Percentiles rank a stretch among this genome's conserved stretches.
phyloP scores from a whole-genome alignment of 257 asterid species.

The Solanum medicagineum region DNA sequence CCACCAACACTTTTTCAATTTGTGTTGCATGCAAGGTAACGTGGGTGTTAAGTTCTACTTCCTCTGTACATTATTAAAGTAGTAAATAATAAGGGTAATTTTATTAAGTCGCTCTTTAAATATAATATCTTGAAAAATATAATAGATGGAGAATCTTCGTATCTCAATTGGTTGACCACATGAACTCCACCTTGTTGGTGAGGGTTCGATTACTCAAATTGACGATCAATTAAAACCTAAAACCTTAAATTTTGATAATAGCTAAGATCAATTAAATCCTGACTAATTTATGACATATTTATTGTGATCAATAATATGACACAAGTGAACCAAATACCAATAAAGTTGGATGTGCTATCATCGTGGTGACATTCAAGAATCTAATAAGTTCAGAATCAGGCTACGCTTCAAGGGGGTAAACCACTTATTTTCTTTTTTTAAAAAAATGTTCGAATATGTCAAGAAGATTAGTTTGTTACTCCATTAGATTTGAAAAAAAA shows the following conservation, averaged over 20 bases:
- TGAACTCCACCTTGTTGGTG: too few species aligned
- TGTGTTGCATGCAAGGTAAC: neutral
- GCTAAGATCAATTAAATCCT: neutral
- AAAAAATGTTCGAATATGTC: neutral
- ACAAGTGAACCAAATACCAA: neutral
- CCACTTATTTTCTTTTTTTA: neutral
- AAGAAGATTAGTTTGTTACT: neutral
- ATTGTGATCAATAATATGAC: neutral
- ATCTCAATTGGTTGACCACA: too few species aligned
- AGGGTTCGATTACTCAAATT: too few species aligned
- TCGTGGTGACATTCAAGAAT: neutral
- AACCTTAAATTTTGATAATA: neutral
- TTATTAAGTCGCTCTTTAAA: too few species aligned
- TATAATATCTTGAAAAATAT: too few species aligned
- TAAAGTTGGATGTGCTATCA: neutral
- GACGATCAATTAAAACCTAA: neutral
- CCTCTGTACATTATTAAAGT: too few species aligned
- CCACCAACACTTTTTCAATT: neutral
- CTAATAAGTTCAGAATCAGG: neutral
- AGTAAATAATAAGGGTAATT: too few species aligned
- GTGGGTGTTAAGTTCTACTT: neutral
- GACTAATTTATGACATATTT: neutral
- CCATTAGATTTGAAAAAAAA: too few species aligned
- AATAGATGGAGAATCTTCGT: too few species aligned
- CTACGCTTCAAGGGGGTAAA: neutral